phyloP scores from a whole-genome alignment of 169 alveolate species.

The Eimeria praecox region DNA sequence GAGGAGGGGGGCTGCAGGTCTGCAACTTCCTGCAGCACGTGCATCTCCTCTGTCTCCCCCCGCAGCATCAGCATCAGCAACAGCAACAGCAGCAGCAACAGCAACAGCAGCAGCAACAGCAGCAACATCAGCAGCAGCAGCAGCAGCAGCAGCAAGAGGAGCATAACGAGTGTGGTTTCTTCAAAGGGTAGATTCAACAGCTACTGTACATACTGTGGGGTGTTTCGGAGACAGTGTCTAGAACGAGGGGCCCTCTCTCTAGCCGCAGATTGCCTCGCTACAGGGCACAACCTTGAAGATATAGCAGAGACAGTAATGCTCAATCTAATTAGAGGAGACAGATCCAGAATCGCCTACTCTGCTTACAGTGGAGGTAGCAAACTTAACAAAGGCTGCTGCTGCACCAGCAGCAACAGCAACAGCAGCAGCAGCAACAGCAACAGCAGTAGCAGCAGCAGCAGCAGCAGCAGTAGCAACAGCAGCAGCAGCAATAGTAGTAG shows the following conservation, averaged over 20 bases:
- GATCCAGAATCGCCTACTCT: neutral
- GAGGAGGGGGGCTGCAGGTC: no score
- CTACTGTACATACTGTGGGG: no score
- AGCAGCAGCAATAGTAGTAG: neutral
- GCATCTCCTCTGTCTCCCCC: no score
- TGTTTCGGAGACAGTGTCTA: no score
- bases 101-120: conserved; percentile 42
- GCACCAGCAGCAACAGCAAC: conserved; percentile 29
- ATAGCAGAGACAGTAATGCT: neutral
- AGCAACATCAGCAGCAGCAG: conserved; percentile 26
- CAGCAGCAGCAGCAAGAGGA: neutral
- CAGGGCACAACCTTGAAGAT: no score
- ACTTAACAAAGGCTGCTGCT: neutral
- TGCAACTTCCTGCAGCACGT: conserved; percentile 16
- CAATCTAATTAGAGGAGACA: no score
- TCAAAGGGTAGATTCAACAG: no score
- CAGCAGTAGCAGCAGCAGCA: neutral
- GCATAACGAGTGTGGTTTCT: no score
- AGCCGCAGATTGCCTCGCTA: no score
- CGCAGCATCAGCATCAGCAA: conserved; percentile 30
- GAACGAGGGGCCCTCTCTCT: no score
- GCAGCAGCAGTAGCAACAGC: neutral
- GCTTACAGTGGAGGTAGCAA: neutral
- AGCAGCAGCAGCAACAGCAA: neutral
- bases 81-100: neutral